Conservation (phyloP, 176 grass and related monocot species). For the Hyparrhenia diplandra region DNA sequence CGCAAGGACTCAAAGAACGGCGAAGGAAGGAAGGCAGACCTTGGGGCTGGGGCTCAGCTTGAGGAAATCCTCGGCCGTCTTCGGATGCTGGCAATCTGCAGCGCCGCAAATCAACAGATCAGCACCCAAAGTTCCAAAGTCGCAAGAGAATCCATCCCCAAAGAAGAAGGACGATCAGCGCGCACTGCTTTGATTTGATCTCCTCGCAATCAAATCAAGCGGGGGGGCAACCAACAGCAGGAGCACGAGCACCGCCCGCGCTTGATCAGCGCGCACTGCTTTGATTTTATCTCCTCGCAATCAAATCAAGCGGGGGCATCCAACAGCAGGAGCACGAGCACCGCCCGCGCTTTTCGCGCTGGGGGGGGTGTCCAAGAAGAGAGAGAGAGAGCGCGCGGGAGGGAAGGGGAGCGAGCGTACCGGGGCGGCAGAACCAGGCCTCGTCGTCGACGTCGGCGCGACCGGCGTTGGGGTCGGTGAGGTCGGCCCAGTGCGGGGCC, state of each 20-base stretch:
- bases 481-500: constrained; percentile 83
- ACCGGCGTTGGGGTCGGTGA: constrained; percentile 45
- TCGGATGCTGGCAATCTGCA: constrained; percentile 88
- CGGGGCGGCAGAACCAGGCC: constrained; percentile 89
- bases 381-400: background rate
- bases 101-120: background rate
- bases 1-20: background rate
- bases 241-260: background rate
- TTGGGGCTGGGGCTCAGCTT: constrained; percentile 63
- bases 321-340: no score
- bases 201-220: background rate
- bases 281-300: no score
- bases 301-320: no score
- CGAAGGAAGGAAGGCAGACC: constrained; percentile 17
- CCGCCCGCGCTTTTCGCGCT: no score
- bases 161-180: background rate
- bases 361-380: no score
- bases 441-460: constrained; percentile 53
- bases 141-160: background rate
- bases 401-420: background rate
- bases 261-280: no score
- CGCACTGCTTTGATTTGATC: background rate
- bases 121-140: background rate
- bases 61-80: constrained; percentile 70
- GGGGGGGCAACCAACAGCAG: background rate